phyloP scores from a whole-genome alignment of 1,284 basidiomycete genomes.

The Malassezia psittaci region DNA sequence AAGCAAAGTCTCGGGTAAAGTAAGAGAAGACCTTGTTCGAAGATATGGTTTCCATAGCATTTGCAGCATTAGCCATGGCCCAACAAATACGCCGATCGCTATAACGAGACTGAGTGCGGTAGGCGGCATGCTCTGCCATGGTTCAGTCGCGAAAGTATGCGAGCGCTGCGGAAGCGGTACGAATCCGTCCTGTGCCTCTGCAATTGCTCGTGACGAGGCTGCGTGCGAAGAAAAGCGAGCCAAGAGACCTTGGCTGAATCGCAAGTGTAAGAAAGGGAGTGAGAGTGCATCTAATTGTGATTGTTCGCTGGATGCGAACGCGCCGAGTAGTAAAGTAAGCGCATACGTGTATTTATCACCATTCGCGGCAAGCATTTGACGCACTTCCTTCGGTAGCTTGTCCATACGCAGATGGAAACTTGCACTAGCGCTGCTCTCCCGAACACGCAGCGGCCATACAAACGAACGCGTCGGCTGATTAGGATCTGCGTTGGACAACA shows the following conservation, averaged over 20 bases:
- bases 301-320: background rate
- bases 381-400: slow-evolving; percentile 1
- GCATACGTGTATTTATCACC: background rate
- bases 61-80: slow-evolving; percentile 6
- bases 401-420: slow-evolving; percentile 15
- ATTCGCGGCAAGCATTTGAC: background rate
- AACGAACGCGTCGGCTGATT: background rate
- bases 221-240: background rate
- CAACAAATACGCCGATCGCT: background rate
- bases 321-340: slow-evolving; percentile 5
- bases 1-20: background rate
- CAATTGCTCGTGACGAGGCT: background rate
- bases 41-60: background rate
- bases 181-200: slow-evolving; percentile 10
- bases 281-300: background rate
- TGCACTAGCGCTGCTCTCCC: background rate
- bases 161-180: background rate
- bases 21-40: background rate
- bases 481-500: background rate
- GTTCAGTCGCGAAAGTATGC: slow-evolving; percentile 15
- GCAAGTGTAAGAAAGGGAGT: slow-evolving; percentile 5
- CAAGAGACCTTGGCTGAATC: background rate
- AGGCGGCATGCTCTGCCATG: slow-evolving; percentile 17
- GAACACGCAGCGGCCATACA: slow-evolving; percentile 16
- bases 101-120: background rate